Conservation (phyloP, 2,329 filamentous ascomycete species). For the Venturia effusa region DNA sequence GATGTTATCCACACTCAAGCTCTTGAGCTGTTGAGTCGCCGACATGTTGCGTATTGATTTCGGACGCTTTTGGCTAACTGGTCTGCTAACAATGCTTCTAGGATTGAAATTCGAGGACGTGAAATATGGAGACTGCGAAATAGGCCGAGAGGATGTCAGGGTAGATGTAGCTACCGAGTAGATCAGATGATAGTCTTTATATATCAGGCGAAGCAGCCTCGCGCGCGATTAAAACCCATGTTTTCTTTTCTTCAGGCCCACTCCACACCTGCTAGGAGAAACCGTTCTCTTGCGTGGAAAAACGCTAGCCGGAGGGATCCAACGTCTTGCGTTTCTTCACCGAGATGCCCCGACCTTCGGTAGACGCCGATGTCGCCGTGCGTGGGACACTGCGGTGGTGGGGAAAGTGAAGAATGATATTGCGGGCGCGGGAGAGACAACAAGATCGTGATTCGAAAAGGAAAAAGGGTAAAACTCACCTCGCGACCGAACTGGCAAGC, state of each 20-base stretch:
- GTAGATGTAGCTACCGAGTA: background rate
- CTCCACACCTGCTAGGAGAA: background rate
- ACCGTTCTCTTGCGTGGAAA: background rate
- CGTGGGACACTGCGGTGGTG: background rate
- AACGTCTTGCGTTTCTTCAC: background rate
- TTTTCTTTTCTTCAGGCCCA: background rate
- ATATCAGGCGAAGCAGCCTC: background rate
- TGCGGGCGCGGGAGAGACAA: no score
- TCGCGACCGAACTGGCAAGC: background rate
- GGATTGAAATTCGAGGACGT: background rate
- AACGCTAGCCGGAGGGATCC: background rate
- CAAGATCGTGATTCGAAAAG: background rate
- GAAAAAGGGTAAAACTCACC: background rate
- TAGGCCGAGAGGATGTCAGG: background rate
- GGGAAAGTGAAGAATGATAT: background rate
- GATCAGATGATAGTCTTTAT: background rate
- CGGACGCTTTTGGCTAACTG: background rate
- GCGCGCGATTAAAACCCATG: background rate
- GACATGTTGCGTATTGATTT: conserved; percentile 7
- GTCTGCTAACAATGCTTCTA: background rate
- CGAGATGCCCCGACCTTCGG: background rate
- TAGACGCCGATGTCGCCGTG: background rate
- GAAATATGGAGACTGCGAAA: background rate
- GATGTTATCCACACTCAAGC: conserved; percentile 73
- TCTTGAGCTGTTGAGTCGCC: conserved; percentile 1